These are phyloP conservation scores for Phytophthora pluvialis DNA, from an alignment of 352 stramenopile species.

Conservation along the genomic window DNA sequence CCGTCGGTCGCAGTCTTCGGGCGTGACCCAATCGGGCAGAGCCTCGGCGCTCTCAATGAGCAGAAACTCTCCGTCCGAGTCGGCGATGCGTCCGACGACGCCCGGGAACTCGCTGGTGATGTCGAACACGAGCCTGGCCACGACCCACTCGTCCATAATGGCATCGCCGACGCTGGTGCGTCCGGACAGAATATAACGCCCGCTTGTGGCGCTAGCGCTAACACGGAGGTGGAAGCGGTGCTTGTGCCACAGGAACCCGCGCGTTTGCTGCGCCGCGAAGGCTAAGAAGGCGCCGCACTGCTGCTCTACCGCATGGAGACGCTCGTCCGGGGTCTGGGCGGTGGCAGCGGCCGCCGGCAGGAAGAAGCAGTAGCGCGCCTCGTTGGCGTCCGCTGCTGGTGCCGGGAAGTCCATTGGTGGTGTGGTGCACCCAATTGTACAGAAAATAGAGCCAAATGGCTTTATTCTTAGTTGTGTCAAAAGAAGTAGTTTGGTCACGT, in stretches of 20 bases:
- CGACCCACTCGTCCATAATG: slow-evolving; percentile 78
- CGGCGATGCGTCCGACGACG: slow-evolving; percentile 47
- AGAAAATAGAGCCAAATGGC: no score
- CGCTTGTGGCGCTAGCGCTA: not conserved
- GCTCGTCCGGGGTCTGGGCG: not conserved
- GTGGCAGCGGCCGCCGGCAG: slow-evolving; percentile 9
- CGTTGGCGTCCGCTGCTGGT: slow-evolving; percentile 33
- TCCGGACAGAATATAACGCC: slow-evolving; percentile 46
- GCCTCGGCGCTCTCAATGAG: slow-evolving; percentile 78
- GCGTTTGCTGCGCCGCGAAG: slow-evolving; percentile 43
- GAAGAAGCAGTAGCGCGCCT: slow-evolving; percentile 51
- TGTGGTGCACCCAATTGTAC: no score
- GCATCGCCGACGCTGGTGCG: slow-evolving; percentile 57
- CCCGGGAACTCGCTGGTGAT: slow-evolving; percentile 43
- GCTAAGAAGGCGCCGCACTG: slow-evolving; percentile 28
- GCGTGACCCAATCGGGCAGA: slow-evolving; percentile 71
- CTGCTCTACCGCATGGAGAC: slow-evolving; percentile 17
- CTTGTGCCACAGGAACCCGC: slow-evolving; percentile 62
- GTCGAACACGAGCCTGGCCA: slow-evolving; percentile 54
- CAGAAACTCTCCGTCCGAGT: slow-evolving; percentile 78
- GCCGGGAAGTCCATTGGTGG: slow-evolving; percentile 34
- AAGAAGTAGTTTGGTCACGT: no score
- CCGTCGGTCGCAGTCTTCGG: slow-evolving; percentile 55
- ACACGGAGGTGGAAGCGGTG: slow-evolving; percentile 54
- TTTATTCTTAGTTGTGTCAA: no score